phyloP scores from a whole-genome alignment of 768 basidiomycete species.

The Russula foetens region DNA sequence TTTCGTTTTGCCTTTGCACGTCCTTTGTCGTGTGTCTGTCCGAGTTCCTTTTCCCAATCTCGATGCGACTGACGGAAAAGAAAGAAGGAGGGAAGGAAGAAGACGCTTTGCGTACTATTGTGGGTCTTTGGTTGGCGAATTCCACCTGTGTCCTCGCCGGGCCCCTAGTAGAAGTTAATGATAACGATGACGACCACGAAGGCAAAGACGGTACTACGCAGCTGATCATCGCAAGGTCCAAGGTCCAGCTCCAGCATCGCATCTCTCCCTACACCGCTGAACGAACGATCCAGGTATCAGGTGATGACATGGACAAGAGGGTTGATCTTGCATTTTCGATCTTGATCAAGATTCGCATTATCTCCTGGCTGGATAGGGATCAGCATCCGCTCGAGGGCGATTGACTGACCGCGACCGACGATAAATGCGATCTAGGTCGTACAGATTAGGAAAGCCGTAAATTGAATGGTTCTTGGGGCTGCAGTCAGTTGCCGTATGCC shows the following conservation, averaged over 20 bases:
- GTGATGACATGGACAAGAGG: neutral
- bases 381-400: slow-evolving; percentile 2
- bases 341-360: slow-evolving; percentile 16
- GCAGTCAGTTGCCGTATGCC: neutral
- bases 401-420: slow-evolving; percentile 8
- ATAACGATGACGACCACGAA: too few relatives aligned
- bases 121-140: too few relatives aligned
- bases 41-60: neutral
- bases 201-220: too few relatives aligned
- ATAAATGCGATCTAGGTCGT: slow-evolving; percentile 1
- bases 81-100: too few relatives aligned
- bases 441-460: neutral
- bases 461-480: neutral
- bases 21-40: neutral
- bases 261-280: too few relatives aligned
- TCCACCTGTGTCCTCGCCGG: too few relatives aligned
- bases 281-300: too few relatives aligned
- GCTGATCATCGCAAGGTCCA: too few relatives aligned
- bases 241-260: too few relatives aligned
- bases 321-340: neutral
- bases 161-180: too few relatives aligned
- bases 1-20: slow-evolving; percentile 17
- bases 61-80: too few relatives aligned
- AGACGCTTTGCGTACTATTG: too few relatives aligned
- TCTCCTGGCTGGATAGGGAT: slow-evolving; percentile 11